phyloP scores from a whole-genome alignment of 2,329 filamentous ascomycete genomes.

The Ceratocystis alfenasii region DNA sequence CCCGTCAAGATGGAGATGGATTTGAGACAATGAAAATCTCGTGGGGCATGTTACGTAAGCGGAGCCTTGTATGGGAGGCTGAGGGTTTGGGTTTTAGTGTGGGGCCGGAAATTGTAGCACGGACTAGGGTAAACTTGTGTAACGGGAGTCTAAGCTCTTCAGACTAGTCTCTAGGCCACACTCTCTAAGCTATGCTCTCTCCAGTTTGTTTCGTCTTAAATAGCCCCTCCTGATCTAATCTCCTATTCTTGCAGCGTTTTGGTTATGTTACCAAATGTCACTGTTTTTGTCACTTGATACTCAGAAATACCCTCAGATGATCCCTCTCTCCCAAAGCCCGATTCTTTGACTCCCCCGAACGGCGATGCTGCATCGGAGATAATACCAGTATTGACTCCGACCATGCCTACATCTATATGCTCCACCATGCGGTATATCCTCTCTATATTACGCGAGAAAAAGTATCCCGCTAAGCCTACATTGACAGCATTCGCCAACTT shows the following conservation, averaged over 20 bases:
- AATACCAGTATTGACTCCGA: constrained; percentile 68
- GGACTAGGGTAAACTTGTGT: not conserved
- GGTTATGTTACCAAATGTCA: constrained; percentile 43
- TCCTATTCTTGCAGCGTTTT: constrained; percentile 38
- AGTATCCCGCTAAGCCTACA: constrained; percentile 87
- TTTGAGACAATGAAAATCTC: constrained; percentile 17
- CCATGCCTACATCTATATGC: constrained; percentile 72
- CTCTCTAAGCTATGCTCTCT: not conserved
- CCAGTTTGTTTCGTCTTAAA: not conserved
- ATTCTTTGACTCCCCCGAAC: constrained; percentile 75
- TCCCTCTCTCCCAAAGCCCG: constrained; percentile 68
- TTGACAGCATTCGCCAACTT: constrained; percentile 67
- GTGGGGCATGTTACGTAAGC: constrained; percentile 20
- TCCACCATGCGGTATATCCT: constrained; percentile 52
- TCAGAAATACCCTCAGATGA: constrained; percentile 66
- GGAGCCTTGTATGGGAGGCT: constrained; percentile 17
- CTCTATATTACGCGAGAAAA: constrained; percentile 60
- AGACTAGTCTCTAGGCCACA: too few species aligned
- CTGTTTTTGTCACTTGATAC: constrained; percentile 61
- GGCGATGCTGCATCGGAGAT: constrained; percentile 47
- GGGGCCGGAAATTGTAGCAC: not conserved
- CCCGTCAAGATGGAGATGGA: not conserved
- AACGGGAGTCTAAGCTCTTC: not conserved
- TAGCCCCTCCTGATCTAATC: not conserved
- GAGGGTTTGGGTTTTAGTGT: not conserved